phyloP scores from a whole-genome alignment of 139 green algal genomes.

The Bryopsis sp. region DNA sequence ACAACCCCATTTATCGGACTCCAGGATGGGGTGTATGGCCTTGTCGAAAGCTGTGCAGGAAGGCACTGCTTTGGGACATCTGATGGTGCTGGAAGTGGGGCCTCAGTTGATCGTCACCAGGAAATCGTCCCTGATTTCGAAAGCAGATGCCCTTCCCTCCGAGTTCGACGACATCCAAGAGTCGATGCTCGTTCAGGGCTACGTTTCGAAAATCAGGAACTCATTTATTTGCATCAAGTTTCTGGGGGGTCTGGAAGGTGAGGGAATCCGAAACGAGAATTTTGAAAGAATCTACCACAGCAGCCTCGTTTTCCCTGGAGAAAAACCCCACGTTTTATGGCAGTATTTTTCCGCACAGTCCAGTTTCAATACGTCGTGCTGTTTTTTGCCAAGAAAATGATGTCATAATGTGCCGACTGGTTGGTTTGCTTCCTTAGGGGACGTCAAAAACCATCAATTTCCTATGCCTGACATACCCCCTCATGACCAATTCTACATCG shows the following conservation, averaged over 20 bases:
- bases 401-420: too few relatives aligned
- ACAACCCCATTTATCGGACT: background rate
- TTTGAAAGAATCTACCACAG: too few relatives aligned
- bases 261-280: background rate
- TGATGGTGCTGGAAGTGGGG: background rate
- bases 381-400: too few relatives aligned
- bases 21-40: background rate
- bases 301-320: too few relatives aligned
- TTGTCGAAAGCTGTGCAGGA: background rate
- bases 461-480: background rate
- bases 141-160: background rate
- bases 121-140: background rate
- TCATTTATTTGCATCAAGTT: background rate
- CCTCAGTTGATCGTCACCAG: background rate
- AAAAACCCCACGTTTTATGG: too few relatives aligned
- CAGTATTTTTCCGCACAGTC: too few relatives aligned
- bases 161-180: background rate
- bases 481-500: background rate
- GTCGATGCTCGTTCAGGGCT: background rate
- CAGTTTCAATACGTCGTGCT: too few relatives aligned
- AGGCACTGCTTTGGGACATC: background rate
- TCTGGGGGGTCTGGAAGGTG: background rate
- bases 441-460: too few relatives aligned
- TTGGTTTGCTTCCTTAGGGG: too few relatives aligned
- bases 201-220: background rate